Base-by-base conservation (phyloP, 495 filamentous ascomycete genomes). In the Podospora australis region DNA sequence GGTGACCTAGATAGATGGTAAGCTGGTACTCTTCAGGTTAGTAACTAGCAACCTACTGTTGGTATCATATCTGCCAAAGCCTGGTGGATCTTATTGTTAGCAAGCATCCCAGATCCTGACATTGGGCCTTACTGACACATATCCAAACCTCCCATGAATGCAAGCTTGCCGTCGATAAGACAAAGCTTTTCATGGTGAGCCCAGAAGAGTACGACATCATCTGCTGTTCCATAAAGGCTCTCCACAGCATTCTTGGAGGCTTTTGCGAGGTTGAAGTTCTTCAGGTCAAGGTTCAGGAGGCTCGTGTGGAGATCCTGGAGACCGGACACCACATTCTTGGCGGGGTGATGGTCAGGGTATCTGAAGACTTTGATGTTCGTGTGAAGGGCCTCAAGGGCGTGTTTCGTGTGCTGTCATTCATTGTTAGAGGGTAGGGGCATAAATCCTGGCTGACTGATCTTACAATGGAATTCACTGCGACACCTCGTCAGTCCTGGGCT, bases 131-230 rank as follows among this genome's bases (percentile, higher is more conserved):
- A n/a, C n/a, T n/a, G n/a, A 74, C 72, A 83, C 53, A 81, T 66
- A 64, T 88, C 84, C 2, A 88, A 67, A 22, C 84, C 84, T 19
- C 91, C 91, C 91, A 96, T 97, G 61, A 97, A 97, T 16, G 86
- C 90, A 53, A 81, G 77, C 8, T 72, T 69, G 1, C 84, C 80
- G 63, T 97, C 91, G 26, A 97, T 68, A 8, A 96, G 55, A 53
- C 85, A 91, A 6, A 97, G 74, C 68, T 97, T 97, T 65, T 97
- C 91, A 51, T 96, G 91, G 54, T 97, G 91, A 1, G 91, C 90
- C 90, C 90, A 97, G 65, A 88, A 97, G 4, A 97, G 66, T 16
- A 95, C 84, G 4, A 86, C 78, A 46, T 85, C 89, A 23, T 90
- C 87, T 39, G 81, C 77, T 44, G 69, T 68, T 38, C 91, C 91